These are phyloP conservation scores for Ulmus americana DNA, from an alignment of 331 rosid genomes.

Conservation along the genomic window DNA sequence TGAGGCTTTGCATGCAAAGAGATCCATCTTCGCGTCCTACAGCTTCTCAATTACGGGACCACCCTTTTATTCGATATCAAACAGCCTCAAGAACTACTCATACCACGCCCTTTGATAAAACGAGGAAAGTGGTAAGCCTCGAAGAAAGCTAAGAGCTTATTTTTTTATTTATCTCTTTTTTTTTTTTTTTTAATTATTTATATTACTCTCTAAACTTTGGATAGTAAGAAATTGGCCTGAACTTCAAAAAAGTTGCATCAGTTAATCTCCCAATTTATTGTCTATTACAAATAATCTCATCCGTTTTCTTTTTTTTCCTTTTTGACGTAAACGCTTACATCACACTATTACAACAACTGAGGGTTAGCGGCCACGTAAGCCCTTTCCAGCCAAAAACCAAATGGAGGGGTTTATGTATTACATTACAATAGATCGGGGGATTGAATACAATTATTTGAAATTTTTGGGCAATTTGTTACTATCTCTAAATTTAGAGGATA, in stretches of 20 bases:
- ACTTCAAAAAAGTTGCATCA: neutral
- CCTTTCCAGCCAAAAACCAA: too few species aligned
- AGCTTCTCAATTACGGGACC: constrained; percentile 55
- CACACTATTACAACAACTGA: too few species aligned
- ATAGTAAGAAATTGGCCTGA: neutral
- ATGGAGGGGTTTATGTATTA: too few species aligned
- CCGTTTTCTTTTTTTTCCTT: too few species aligned
- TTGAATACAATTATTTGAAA: too few species aligned
- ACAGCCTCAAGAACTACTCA: constrained; percentile 52
- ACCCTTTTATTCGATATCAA: constrained; percentile 79
- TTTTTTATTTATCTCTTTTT: neutral
- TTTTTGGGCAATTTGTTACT: too few species aligned
- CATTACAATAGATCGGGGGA: too few species aligned
- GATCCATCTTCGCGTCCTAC: constrained; percentile 74
- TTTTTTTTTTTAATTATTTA: neutral
- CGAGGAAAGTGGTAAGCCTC: constrained; percentile 71
- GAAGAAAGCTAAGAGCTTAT: neutral
- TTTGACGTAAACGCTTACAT: too few species aligned
- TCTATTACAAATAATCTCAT: too few species aligned
- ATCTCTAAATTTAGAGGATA: too few species aligned
- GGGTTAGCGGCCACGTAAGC: too few species aligned
- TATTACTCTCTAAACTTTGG: neutral
- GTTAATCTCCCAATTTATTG: too few species aligned
- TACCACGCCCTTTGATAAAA: constrained; percentile 65
- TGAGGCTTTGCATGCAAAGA: constrained; percentile 72